phyloP scores from a whole-genome alignment of 2,329 filamentous ascomycete species.

The Pyricularia pennisetigena region DNA sequence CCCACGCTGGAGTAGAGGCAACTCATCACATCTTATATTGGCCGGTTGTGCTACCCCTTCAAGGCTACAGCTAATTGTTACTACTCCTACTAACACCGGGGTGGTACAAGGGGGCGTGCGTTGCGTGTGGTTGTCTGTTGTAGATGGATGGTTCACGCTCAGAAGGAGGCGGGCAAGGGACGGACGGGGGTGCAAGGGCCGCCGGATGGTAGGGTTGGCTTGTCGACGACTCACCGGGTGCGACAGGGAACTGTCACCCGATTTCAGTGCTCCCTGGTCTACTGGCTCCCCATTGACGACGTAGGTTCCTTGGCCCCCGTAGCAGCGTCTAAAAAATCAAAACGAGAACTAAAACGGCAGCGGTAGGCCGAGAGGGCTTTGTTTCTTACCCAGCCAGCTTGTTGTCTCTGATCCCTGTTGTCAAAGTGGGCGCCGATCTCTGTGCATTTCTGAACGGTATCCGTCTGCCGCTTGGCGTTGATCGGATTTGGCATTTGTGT shows the following conservation, averaged over 20 bases:
- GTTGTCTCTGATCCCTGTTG: neutral
- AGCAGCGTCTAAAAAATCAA: neutral
- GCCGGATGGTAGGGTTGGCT: neutral
- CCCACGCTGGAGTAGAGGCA: neutral
- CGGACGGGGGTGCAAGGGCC: neutral
- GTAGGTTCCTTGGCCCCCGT: neutral
- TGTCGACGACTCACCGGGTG: neutral
- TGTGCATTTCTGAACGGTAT: neutral
- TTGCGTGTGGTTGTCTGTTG: neutral
- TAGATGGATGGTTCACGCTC: neutral
- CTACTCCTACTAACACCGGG: too few relatives aligned
- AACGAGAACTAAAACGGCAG: neutral
- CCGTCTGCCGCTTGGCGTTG: neutral
- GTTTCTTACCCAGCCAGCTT: neutral
- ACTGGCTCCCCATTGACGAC: neutral
- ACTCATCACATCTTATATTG: constrained; percentile 1
- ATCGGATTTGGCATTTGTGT: neutral
- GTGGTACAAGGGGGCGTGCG: neutral
- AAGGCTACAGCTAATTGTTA: neutral
- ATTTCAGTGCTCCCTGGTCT: neutral
- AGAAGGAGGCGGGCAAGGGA: neutral
- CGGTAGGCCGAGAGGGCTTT: neutral
- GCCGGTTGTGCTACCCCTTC: neutral
- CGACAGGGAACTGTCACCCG: neutral
- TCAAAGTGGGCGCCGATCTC: neutral